A percentile compares a stretch with the other conserved stretches of the same genome.
phyloP scores from a whole-genome alignment of 441 rosid genomes.

The Eruca vesicaria region DNA sequence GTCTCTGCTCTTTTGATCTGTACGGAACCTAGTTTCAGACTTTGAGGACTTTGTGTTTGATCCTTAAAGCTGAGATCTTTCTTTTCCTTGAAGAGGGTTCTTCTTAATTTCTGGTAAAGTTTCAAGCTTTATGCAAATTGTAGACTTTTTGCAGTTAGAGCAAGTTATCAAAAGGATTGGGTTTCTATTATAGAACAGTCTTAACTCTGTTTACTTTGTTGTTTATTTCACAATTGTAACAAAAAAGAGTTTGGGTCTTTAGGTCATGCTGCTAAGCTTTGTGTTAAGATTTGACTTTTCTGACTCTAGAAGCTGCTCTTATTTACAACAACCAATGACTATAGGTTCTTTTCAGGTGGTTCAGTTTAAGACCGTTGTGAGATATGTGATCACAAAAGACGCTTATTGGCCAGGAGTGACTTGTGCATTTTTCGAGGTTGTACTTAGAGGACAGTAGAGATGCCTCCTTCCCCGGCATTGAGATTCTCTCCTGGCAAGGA shows the following conservation, averaged over 20 bases:
- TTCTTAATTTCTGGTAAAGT: slow-evolving; percentile 26
- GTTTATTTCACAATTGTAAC: neutral
- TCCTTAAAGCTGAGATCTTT: slow-evolving; percentile 29
- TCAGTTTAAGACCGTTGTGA: slow-evolving; percentile 18
- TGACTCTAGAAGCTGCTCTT: neutral
- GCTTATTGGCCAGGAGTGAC: slow-evolving; percentile 23
- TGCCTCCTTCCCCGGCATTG: slow-evolving; percentile 95
- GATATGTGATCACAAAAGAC: slow-evolving; percentile 23
- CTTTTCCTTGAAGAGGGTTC: slow-evolving; percentile 5
- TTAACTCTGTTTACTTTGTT: slow-evolving; percentile 14
- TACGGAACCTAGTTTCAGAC: slow-evolving; percentile 7
- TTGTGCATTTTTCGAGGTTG: slow-evolving; percentile 35
- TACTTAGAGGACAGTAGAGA: slow-evolving; percentile 41
- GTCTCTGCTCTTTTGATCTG: slow-evolving; percentile 33
- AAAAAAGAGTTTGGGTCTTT: neutral
- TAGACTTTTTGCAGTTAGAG: slow-evolving; percentile 10
- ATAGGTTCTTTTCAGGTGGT: slow-evolving; percentile 23
- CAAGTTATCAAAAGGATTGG: neutral
- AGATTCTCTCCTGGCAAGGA: slow-evolving; percentile 81
- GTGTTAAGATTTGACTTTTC: slow-evolving; percentile 26
- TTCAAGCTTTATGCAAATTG: slow-evolving; percentile 22
- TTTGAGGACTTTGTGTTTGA: slow-evolving; percentile 32
- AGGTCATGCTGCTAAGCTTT: slow-evolving; percentile 15
- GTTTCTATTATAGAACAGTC: slow-evolving; percentile 18
- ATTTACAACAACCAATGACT: slow-evolving; percentile 27